Evolutionary conservation across 352 stramenopile genomes (phyloP), one percentile per base, ranked within the genome.

Genomic region (Aphanomyces euteiches): DNA sequence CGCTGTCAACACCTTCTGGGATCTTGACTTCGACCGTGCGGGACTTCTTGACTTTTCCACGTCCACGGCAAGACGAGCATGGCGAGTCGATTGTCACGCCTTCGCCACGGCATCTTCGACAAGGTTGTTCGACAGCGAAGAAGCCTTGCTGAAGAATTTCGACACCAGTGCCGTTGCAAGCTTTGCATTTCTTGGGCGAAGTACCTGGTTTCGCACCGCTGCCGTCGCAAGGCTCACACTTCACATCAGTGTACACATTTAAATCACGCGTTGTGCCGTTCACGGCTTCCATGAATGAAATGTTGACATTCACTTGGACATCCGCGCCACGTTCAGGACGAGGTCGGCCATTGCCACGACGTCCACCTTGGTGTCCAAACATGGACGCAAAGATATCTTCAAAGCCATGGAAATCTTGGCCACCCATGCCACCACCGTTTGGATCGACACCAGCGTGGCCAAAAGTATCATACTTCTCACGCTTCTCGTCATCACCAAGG

Each of bases 271-370:
- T 92, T 10, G 85, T 78, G 57, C 96, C 96, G 73, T 97, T 94
- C 4, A 98, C 94, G 5, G 96, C 95, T 72, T 99, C 96, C 82
- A 98, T 96, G 74, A 99, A 98, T 58, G 79, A 92, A 36, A 99
- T 78, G 61, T 83, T 83, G 34, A 98, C 83, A 72, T 97, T 90
- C 67, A 98, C 94, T 79, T 98, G 95, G 59, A 99, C 86, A 74
- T 99, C 96, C 13, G 88, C 78, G 41, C 96, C 96, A 38, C 93
- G 91, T 63, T 96, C 83, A 21, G 87, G 85, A 45, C 90, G 80
- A 72, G 89, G 92, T 38, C 79, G 74, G 28, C 75, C 78, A 37
- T 39, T 61, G 54, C 84, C 82, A 54, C 82, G 90, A 77, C 74
- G 83, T 71, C 76, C 90, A 21, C 58, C 66, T 57, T 90, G 81